phyloP scores from a whole-genome alignment of 192 early-diverging fungal species.

The Phycomyces blakesleeanus region DNA sequence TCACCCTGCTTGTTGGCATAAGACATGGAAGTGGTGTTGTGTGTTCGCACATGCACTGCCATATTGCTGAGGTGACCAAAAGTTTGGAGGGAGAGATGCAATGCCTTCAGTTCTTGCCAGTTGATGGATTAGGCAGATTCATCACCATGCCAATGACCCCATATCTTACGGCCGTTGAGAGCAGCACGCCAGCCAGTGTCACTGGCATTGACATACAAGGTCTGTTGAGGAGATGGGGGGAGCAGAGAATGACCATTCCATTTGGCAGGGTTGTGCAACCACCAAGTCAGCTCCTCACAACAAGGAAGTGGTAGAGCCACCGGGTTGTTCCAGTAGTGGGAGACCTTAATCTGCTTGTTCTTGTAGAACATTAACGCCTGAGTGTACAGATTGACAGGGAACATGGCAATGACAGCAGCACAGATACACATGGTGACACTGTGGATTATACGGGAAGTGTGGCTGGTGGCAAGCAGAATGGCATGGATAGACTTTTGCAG shows the following conservation, averaged over 20 bases:
- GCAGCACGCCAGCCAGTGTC: constrained; percentile 26
- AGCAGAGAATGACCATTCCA: constrained; percentile 29
- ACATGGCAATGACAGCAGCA: constrained; percentile 23
- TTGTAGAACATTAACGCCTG: constrained; percentile 22
- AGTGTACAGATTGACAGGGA: constrained; percentile 31
- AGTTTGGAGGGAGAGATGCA: neutral
- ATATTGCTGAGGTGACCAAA: neutral
- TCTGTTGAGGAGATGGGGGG: constrained; percentile 14
- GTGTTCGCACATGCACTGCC: neutral
- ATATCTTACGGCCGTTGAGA: neutral
- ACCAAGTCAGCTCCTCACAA: constrained; percentile 11
- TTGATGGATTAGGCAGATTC: constrained; percentile 26
- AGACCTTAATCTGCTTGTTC: constrained; percentile 12
- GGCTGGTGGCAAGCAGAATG: constrained; percentile 1
- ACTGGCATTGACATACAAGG: constrained; percentile 29
- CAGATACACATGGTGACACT: constrained; percentile 25
- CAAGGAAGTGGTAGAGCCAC: neutral
- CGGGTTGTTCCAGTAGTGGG: neutral
- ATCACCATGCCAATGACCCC: constrained; percentile 16
- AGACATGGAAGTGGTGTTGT: constrained; percentile 7
- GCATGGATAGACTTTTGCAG: constrained; percentile 23
- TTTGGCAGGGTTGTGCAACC: constrained; percentile 1
- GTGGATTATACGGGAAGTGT: constrained; percentile 8
- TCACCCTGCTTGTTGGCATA: constrained; percentile 21
- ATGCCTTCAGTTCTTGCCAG: constrained; percentile 29